phyloP scores from a whole-genome alignment of 495 filamentous ascomycete genomes.

The Evernia prunastri region DNA sequence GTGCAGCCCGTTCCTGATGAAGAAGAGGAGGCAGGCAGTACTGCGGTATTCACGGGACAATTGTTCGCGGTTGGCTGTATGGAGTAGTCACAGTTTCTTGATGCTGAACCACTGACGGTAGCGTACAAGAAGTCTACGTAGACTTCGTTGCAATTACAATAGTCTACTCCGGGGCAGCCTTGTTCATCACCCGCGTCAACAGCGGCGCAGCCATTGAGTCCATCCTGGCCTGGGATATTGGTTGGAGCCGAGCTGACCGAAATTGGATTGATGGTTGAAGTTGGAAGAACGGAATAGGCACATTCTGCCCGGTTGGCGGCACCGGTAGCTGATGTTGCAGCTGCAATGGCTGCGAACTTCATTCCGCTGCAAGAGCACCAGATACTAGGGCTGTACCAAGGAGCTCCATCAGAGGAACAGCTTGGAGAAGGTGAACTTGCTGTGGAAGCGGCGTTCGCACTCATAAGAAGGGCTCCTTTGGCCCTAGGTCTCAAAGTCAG shows the following conservation, averaged over 20 bases:
- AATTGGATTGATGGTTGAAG: not conserved
- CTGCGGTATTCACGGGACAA: not conserved
- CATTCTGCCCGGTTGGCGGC: not conserved
- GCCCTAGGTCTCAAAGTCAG: not conserved
- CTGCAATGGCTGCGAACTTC: not conserved
- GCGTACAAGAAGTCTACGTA: not conserved
- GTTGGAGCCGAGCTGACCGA: not conserved
- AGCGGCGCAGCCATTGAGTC: not conserved
- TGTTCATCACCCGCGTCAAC: not conserved
- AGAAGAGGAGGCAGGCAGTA: no score
- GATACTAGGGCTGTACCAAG: not conserved
- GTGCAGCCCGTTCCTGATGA: no score
- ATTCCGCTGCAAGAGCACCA: not conserved
- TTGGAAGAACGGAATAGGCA: not conserved
- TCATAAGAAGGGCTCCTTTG: not conserved
- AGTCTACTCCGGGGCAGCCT: not conserved
- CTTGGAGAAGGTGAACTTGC: not conserved
- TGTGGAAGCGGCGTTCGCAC: not conserved
- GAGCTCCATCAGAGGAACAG: not conserved
- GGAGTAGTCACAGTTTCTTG: conserved; percentile 1
- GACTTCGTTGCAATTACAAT: not conserved
- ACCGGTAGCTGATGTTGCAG: not conserved
- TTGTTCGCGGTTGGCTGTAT: conserved; percentile 6
- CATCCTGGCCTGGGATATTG: not conserved
- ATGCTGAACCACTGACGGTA: not conserved